Evolutionary conservation across 2,329 filamentous ascomycete species (phyloP).

Genomic region (Claviceps pazoutovae): DNA sequence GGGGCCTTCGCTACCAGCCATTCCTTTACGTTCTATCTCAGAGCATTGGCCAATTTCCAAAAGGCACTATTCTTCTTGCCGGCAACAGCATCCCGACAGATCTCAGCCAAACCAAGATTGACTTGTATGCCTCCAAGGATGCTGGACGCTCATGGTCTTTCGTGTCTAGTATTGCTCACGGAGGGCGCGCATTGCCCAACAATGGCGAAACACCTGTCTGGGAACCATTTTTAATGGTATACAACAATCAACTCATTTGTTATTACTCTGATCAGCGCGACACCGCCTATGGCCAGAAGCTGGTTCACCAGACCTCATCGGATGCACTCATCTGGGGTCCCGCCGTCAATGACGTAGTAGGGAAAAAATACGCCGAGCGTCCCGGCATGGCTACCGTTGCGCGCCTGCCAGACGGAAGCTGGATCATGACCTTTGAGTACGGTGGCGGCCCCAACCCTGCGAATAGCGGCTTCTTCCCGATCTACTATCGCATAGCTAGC

Average conservation of each 20-base stretch:
- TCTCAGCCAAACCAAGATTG: neutral
- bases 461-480: neutral
- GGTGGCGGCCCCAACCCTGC: neutral
- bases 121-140: neutral
- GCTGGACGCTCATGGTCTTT: neutral
- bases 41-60: neutral
- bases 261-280: neutral
- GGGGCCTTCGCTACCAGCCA: neutral
- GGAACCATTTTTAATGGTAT: neutral
- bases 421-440: conserved; percentile 1
- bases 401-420: neutral
- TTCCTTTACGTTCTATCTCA: neutral
- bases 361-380: neutral
- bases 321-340: neutral
- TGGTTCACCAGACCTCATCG: neutral
- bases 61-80: neutral
- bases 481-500: neutral
- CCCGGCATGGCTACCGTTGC: neutral
- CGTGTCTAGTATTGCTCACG: neutral
- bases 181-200: neutral
- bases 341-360: neutral
- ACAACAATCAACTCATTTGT: neutral
- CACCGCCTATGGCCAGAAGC: neutral
- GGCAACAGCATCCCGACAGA: neutral
- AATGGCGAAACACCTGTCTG: neutral